Percentiles rank a stretch among this genome's conserved stretches.
These are phyloP conservation scores for Meyerozyma sp. DNA, from an alignment of 1,139 yeast species.

Conservation along the genomic window DNA sequence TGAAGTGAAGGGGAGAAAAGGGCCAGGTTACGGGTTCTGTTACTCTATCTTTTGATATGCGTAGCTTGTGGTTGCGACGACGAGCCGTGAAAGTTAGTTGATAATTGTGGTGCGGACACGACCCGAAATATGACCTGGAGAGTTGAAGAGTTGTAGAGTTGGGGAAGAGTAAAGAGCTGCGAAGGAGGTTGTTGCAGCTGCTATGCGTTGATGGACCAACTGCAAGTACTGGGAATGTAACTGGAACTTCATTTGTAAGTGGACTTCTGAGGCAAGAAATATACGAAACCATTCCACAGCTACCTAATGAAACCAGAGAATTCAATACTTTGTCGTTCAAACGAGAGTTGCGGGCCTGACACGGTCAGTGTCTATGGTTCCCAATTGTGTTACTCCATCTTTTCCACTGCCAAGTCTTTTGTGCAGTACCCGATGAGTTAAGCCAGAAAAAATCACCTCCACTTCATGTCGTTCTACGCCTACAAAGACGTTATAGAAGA, in stretches of 20 bases:
- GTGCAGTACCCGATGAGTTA: neutral
- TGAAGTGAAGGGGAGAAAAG: neutral
- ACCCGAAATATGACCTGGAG: neutral
- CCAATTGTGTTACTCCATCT: no score
- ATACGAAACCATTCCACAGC: no score
- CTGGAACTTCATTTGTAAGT: no score
- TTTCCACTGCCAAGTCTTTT: neutral
- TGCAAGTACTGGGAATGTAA: no score
- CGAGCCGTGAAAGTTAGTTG: neutral
- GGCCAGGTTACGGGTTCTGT: neutral
- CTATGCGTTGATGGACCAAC: no score
- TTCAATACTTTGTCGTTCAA: no score
- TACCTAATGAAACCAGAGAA: no score
- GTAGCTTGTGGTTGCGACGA: neutral
- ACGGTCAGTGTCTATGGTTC: no score
- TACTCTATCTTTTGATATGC: neutral
- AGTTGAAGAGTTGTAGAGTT: neutral
- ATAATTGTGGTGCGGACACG: neutral
- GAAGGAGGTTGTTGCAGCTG: no score
- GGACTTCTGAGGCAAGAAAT: no score
- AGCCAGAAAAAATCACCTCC: neutral
- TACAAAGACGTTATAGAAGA: conserved; percentile 62
- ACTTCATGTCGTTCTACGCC: conserved; percentile 37
- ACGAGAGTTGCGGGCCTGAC: no score
- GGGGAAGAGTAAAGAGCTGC: no score